Percentiles rank a stretch among this genome's conserved stretches.
These are phyloP conservation scores for Albifimbria verrucaria DNA, from an alignment of 2,329 filamentous ascomycete species.

Conservation along the genomic window DNA sequence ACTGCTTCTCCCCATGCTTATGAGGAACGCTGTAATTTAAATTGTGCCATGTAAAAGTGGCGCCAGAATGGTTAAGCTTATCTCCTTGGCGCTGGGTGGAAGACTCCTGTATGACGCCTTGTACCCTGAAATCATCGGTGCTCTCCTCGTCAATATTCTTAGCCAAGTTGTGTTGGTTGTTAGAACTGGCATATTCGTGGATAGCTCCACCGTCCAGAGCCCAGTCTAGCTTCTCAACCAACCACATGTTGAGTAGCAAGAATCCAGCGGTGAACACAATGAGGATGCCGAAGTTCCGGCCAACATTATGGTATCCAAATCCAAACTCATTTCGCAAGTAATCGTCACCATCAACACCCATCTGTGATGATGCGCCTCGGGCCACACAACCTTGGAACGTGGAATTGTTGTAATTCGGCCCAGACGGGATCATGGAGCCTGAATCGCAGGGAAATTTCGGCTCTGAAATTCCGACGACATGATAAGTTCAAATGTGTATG, in stretches of 20 bases:
- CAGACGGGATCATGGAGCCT: constrained; percentile 34
- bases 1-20: constrained; percentile 5
- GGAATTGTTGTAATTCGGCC: constrained; percentile 38
- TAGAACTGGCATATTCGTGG: not conserved
- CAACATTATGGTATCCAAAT: constrained; percentile 3
- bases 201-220: not conserved
- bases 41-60: constrained; percentile 6
- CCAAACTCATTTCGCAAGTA: constrained; percentile 6
- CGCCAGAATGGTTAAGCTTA: constrained; percentile 4
- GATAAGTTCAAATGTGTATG: not conserved
- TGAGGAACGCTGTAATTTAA: constrained; percentile 4
- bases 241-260: constrained; percentile 5
- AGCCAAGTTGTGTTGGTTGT: not conserved
- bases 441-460: not conserved
- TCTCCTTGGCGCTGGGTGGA: not conserved
- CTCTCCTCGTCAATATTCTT: constrained; percentile 1
- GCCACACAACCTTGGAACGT: constrained; percentile 41
- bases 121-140: not conserved
- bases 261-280: constrained; percentile 4
- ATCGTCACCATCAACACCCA: constrained; percentile 4
- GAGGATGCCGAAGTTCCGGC: constrained; percentile 6
- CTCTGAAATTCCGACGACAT: not conserved
- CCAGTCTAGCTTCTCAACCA: constrained; percentile 9
- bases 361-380: not conserved
- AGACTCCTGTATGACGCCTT: not conserved